phyloP scores from a whole-genome alignment of 2,329 filamentous ascomycete genomes.

The Colletotrichum sp. region DNA sequence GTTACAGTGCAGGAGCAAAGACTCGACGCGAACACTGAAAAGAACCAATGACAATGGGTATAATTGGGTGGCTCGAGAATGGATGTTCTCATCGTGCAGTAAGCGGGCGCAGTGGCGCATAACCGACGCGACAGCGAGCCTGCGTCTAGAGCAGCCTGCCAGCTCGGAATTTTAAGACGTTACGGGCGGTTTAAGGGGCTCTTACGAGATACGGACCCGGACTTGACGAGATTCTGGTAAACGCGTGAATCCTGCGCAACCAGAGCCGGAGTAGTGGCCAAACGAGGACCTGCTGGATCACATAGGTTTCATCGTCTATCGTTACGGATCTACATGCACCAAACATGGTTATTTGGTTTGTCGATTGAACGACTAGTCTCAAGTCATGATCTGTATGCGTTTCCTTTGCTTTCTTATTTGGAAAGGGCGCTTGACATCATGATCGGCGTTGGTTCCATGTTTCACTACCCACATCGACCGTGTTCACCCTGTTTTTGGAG shows the following conservation, averaged over 20 bases:
- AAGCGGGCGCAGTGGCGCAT: no score
- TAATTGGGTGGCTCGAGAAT: no score
- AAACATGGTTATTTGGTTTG: not conserved
- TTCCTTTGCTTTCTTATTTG: not conserved
- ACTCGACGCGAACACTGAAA: not conserved
- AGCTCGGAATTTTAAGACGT: not conserved
- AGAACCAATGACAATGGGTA: rapidly evolving
- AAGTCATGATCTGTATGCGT: not conserved
- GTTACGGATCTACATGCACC: rapidly evolving
- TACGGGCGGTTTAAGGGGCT: no score
- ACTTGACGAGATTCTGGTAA: no score
- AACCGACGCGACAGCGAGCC: rapidly evolving
- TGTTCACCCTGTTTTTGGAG: not conserved
- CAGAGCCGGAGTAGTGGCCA: not conserved
- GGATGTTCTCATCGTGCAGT: rapidly evolving
- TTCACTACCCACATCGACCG: not conserved
- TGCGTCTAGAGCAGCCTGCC: not conserved
- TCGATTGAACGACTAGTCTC: not conserved
- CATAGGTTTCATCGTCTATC: not conserved
- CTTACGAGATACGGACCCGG: no score
- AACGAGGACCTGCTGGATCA: not conserved
- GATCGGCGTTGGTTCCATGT: not conserved
- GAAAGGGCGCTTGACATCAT: not conserved
- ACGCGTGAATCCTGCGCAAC: rapidly evolving
- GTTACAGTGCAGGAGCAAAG: not conserved